These are phyloP conservation scores for Amylocarpus encephaloides DNA, from an alignment of 2,329 filamentous ascomycete species.

Conservation along the genomic window DNA sequence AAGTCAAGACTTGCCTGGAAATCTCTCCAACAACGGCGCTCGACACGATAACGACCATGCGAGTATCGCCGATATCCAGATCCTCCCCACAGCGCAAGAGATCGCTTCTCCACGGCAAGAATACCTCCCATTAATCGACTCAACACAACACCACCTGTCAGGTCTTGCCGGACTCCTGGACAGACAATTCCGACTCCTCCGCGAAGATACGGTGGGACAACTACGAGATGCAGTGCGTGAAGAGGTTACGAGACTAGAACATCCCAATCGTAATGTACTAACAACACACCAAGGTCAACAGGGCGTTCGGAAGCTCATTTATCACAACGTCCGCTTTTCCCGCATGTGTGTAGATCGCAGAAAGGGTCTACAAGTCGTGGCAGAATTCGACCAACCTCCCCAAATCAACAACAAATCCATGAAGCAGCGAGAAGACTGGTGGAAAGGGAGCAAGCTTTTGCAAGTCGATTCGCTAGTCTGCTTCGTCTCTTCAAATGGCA, in stretches of 20 bases:
- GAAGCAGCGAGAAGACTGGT: conserved; percentile 40
- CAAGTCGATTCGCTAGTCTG: conserved; percentile 45
- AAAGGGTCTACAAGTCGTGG: conserved; percentile 39
- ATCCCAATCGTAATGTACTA: conserved; percentile 36
- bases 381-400: conserved; percentile 41
- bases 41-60: conserved; percentile 46
- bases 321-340: conserved; percentile 18
- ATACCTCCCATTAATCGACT: conserved; percentile 39
- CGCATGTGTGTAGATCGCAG: conserved; percentile 19
- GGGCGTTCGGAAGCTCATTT: conserved; percentile 33
- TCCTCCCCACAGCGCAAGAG: conserved; percentile 44
- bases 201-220: conserved; percentile 50
- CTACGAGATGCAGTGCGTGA: conserved; percentile 43
- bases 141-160: conserved; percentile 35
- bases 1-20: conserved; percentile 29
- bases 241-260: conserved; percentile 31
- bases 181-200: conserved; percentile 48
- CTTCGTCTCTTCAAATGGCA: conserved; percentile 36
- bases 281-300: conserved; percentile 25
- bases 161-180: conserved; percentile 46
- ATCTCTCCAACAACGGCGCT: conserved; percentile 27
- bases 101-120: conserved; percentile 39
- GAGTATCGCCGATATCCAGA: conserved; percentile 40
- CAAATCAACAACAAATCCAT: conserved; percentile 19
- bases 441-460: conserved; percentile 43